Evolutionary conservation across 2,329 filamentous ascomycete genomes (phyloP), one percentile per base, ranked within the genome.

Genomic region (Parafenestella ontariensis): DNA sequence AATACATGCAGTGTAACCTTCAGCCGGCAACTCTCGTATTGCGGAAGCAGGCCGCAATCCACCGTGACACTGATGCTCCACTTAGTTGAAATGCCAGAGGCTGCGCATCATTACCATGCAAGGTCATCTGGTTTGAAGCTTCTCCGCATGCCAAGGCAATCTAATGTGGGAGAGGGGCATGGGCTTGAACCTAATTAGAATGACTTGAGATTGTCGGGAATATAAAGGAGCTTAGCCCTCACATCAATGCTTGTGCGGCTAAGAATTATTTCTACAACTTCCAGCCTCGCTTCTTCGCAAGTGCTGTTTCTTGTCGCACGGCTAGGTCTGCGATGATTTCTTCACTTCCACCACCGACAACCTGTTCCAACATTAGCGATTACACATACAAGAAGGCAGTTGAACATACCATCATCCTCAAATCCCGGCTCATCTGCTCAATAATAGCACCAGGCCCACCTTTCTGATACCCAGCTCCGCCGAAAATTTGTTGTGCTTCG

Each of bases 401-500:
- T 56, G 9, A 82, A 78, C 76, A 77, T 78, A 83, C 81, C 78
- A 81, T 81, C 68, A 82, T 78, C 6, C 82, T 73, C 33, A 85
- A 65, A 67, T 85, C 82, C 0, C 83, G 75, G 59, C 79, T 82
- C 36, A 84, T 81, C 64, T 84, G 82, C 69, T 85, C 83, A 8
- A 85, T 76, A 5, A 79, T 72, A 2, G 77, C 78, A 0, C 82
- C 82, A 1, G 76, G 75, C 0, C 81, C 79, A 0, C 80, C 80
- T 34, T 77, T 80, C 42, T 82, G 79, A 54, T 84, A 85, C 1
- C 82, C 82, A 1, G 79, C 75, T 0, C 82, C 83, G 6, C 83
- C 83, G 60, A 85, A 78, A 3, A 85, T 76, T 62, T 85, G 83
- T 68, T 84, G 82, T 0, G 81, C 79, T 65, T 85, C 82, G 1